Evolutionary conservation across 129 eudicot species (phyloP).

Genomic region (Lactuca sativa): DNA sequence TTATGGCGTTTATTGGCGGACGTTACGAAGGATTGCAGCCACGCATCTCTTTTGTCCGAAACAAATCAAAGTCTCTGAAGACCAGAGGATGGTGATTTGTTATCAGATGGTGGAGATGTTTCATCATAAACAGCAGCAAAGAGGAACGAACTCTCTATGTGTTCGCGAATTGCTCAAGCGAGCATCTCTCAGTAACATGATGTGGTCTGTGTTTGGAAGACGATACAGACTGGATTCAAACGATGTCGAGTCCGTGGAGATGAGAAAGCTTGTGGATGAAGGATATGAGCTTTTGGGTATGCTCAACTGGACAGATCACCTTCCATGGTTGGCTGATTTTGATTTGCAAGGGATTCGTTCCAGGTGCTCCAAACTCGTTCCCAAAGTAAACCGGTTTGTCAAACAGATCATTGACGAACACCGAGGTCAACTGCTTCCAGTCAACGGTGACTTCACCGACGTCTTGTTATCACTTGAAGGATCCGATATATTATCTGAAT

Average conservation of each 20-base stretch:
- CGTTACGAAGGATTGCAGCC: constrained; percentile 65
- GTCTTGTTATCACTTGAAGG: constrained; percentile 76
- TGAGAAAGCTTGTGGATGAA: constrained; percentile 66
- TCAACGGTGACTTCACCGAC: constrained; percentile 58
- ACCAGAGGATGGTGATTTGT: constrained; percentile 46
- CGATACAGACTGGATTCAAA: constrained; percentile 33
- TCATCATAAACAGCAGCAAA: neutral
- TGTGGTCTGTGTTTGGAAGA: constrained; percentile 85
- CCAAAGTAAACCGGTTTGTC: constrained; percentile 68
- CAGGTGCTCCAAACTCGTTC: constrained; percentile 74
- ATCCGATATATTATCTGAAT: constrained; percentile 61
- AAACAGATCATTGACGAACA: constrained; percentile 64
- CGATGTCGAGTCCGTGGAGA: constrained; percentile 44
- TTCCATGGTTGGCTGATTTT: constrained; percentile 63
- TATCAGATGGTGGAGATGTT: constrained; percentile 49
- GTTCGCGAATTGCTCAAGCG: constrained; percentile 65
- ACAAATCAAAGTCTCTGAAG: constrained; percentile 57
- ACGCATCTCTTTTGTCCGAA: constrained; percentile 77
- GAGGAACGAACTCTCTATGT: constrained; percentile 9
- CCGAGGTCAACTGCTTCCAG: constrained; percentile 26
- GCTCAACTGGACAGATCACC: constrained; percentile 85
- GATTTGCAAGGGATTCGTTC: constrained; percentile 67
- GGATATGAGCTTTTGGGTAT: constrained; percentile 80
- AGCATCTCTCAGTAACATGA: constrained; percentile 84
- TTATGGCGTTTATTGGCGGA: constrained; percentile 82